Base-by-base conservation (phyloP, 345 rosid genomes). In the Aethionema arabicum region DNA sequence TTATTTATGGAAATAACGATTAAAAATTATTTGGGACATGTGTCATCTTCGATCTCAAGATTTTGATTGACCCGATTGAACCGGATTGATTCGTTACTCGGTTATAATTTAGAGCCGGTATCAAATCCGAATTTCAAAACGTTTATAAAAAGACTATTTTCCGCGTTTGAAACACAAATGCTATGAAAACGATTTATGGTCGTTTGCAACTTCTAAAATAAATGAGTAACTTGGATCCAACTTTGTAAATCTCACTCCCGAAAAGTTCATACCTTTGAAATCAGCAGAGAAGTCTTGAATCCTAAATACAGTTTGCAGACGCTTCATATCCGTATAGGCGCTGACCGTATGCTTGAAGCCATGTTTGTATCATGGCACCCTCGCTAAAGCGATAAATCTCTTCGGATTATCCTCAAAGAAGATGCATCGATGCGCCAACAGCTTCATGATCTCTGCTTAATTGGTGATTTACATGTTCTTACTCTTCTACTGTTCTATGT, bases 291-390 rank as follows among this genome's bases (percentile, higher is more conserved):
- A 55, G 14, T 59, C 2, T 54, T 52, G 66, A 59, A 33, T 10
- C 55, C 4, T 63, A 59, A 58, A 70, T 60, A 14, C 65, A 58
- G 52, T 71, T 49, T 57, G 65, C 78, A 74, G 70, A 76, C 64
- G 61, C 73, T 65, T 53, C 76, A 77, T 62, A 78, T 92, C 4
- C 79, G 95, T 44, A 80, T 92, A 32, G 98, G 95, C 5, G 96
- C 91, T 0, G 97, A 92, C 67, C 97, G 97, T 12, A 77, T 92
- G 67, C 97, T 92, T 3, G 98, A 92, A 72, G 96, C 88, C 4
- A 68, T 92, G 15, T 87, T 87, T 79, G 65, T 82, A 0, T 72
- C 86, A 4, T 64, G 83, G 11, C 79, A 82, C 59, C 91, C 97
- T 67, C 97, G 83, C 70, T 83, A 81, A 68, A 79, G 74, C 51